Evolutionary conservation across 1,284 basidiomycete genomes (phyloP), one percentile per base, ranked within the genome.

Genomic region (Laetiporus sulphureus): DNA sequence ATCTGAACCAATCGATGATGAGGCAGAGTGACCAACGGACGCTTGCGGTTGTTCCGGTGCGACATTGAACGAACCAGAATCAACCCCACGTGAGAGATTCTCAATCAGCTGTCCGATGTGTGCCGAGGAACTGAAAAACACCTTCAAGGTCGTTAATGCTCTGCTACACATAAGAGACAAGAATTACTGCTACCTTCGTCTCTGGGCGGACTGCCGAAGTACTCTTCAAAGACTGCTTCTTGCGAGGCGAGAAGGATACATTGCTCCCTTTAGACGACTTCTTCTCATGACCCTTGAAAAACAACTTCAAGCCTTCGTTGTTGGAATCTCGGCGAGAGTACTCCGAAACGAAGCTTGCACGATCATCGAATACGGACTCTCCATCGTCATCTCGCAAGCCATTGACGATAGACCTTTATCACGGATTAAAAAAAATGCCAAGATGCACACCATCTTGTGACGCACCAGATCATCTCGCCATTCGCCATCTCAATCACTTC

Each of bases 361-460:
- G 78, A 47, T 73, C 71, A 18, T 71, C 72, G 54, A 83, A 83
- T 49, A 73, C 62, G 34, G 79, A 83, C 48, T 83, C 80, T 20
- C 75, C 69, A 52, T 89, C 84, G 21, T 81, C 82, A 38, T 87
- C 83, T 29, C 86, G 79, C 49, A 91, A 62, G 13, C 83, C 82
- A 52, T 89, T 86, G 36, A 90, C 83, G 49, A 90, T 85, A 44
- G 79, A 81, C 84, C 84, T 88, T 47, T n/a, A n/a, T n/a, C n/a
- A n/a, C n/a, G n/a, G n/a, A n/a, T n/a, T n/a, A n/a, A n/a, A n/a
- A n/a, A n/a, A n/a, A n/a, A n/a, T n/a, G n/a, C n/a, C n/a, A n/a
- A n/a, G n/a, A n/a, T n/a, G n/a, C n/a, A n/a, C n/a, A n/a, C n/a
- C n/a, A n/a, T n/a, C n/a, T n/a, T n/a, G n/a, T 37, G 12, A 64